Evolutionary conservation across 2,329 filamentous ascomycete species (phyloP).

Genomic region (Niveomyces coronatus): DNA sequence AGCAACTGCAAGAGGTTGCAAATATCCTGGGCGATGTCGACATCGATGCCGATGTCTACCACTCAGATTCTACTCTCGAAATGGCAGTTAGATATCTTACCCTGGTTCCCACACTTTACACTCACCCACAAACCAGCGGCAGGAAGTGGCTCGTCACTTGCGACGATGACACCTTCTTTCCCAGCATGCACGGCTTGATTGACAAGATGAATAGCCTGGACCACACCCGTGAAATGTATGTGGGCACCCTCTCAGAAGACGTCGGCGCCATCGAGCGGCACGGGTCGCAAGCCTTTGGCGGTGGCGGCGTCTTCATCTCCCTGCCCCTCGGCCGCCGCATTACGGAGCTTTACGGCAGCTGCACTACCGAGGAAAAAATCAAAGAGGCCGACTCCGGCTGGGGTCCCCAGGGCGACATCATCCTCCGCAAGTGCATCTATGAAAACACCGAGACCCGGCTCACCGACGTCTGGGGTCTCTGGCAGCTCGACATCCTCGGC

Average conservation of each 20-base stretch:
- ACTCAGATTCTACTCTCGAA: conserved; percentile 40
- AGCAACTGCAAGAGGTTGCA: conserved; percentile 39
- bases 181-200: conserved; percentile 44
- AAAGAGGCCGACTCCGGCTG: conserved; percentile 46
- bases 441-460: conserved; percentile 50
- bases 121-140: conserved; percentile 34
- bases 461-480: conserved; percentile 45
- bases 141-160: conserved; percentile 53
- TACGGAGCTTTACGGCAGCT: conserved; percentile 33
- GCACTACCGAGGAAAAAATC: conserved; percentile 40
- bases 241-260: conserved; percentile 53
- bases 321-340: conserved; percentile 37
- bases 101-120: conserved; percentile 43
- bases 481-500: conserved; percentile 50
- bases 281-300: conserved; percentile 53
- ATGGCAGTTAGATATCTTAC: conserved; percentile 51
- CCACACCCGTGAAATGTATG: conserved; percentile 41
- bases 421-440: conserved; percentile 54
- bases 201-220: conserved; percentile 43
- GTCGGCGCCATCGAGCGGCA: conserved; percentile 48
- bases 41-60: conserved; percentile 47
- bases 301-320: conserved; percentile 53
- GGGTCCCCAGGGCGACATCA: conserved; percentile 50
- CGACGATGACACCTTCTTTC: conserved; percentile 57
- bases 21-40: conserved; percentile 36